These are phyloP conservation scores for Lophium mytilinum DNA, from an alignment of 495 filamentous ascomycete genomes.

Conservation along the genomic window DNA sequence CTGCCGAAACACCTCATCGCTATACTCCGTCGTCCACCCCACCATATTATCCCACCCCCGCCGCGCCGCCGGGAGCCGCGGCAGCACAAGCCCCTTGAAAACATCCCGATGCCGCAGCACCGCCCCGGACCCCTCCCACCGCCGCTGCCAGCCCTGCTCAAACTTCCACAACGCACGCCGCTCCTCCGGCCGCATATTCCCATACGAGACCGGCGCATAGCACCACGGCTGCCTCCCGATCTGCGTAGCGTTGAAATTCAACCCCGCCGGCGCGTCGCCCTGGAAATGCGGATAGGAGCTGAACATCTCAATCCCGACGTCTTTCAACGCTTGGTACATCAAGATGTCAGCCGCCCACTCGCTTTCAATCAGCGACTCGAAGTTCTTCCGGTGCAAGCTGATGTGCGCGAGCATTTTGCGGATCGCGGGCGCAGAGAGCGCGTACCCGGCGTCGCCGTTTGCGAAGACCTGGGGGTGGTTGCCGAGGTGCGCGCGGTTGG, in stretches of 20 bases:
- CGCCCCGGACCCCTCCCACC: constrained; percentile 15
- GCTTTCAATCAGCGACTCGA: background rate
- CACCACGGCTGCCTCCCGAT: constrained; percentile 41
- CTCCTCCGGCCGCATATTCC: constrained; percentile 40
- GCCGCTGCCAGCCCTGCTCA: constrained; percentile 40
- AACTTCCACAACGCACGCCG: constrained; percentile 40
- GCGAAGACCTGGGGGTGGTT: constrained; percentile 44
- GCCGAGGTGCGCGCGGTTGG: constrained; percentile 47
- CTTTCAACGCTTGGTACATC: constrained; percentile 38
- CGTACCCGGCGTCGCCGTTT: constrained; percentile 59
- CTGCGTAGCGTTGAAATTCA: background rate
- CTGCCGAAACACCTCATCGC: background rate
- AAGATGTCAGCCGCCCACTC: constrained; percentile 24
- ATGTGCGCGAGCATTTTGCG: constrained; percentile 30
- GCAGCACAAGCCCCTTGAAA: constrained; percentile 4
- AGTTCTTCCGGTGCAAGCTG: background rate
- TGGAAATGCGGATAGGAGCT: constrained; percentile 26
- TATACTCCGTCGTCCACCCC: background rate
- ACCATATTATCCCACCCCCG: constrained; percentile 10
- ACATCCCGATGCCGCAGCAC: constrained; percentile 6
- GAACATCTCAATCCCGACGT: constrained; percentile 39
- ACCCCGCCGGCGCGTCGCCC: background rate
- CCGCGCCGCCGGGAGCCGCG: background rate
- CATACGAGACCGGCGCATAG: constrained; percentile 42
- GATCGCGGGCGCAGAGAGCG: constrained; percentile 49